Evolutionary conservation across 108 stramenopile species (phyloP).

Genomic region (Nannochloropsis oceanica): DNA sequence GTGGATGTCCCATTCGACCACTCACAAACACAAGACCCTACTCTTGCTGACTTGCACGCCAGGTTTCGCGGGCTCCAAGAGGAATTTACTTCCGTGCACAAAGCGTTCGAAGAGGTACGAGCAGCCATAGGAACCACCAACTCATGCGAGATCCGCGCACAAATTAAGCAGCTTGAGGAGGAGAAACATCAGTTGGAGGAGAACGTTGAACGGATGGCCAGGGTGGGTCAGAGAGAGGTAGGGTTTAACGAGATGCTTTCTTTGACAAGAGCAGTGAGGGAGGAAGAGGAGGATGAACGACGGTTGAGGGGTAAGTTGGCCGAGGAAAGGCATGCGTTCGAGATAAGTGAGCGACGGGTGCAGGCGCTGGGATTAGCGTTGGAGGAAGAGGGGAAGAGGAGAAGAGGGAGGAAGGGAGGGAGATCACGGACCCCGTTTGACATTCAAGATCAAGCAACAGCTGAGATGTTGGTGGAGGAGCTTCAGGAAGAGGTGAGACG

Average conservation of each 20-base stretch:
- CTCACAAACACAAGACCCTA: background rate
- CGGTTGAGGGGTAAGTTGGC: background rate
- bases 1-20: background rate
- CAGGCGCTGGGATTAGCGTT: background rate
- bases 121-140: background rate
- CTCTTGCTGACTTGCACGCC: background rate
- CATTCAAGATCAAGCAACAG: background rate
- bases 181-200: background rate
- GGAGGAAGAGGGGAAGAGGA: background rate
- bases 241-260: background rate
- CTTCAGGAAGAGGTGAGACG: background rate
- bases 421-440: background rate
- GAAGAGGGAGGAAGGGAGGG: background rate
- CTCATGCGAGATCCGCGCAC: background rate
- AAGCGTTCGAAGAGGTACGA: background rate
- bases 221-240: background rate
- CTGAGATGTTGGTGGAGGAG: background rate
- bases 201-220: background rate
- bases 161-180: background rate
- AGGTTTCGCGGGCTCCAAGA: background rate
- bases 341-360: background rate
- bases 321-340: background rate
- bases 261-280: background rate
- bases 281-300: background rate
- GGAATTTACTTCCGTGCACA: background rate